These are phyloP conservation scores for Scedosporium minutisporum DNA, from an alignment of 2,329 filamentous ascomycete species.

Conservation along the genomic window DNA sequence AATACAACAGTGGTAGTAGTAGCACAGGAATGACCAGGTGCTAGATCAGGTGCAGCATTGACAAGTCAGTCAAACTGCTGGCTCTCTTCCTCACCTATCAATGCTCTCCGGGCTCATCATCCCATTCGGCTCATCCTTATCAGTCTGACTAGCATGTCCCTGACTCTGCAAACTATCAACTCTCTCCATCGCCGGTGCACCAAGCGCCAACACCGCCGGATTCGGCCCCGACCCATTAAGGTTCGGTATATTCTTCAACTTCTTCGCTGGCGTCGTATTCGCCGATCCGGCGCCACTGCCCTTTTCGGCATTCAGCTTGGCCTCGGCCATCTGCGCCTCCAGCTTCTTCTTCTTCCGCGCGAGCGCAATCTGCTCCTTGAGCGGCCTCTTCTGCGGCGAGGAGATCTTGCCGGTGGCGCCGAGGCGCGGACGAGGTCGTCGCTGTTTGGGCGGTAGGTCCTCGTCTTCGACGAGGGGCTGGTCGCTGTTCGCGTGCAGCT, in stretches of 20 bases:
- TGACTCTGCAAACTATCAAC: conserved; percentile 48
- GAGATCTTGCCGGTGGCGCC: conserved; percentile 76
- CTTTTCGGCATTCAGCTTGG: conserved; percentile 29
- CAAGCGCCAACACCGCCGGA: conserved; percentile 28
- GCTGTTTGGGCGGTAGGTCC: conserved; percentile 86
- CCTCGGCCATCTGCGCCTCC: conserved; percentile 48
- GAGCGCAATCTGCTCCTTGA: conserved; percentile 72
- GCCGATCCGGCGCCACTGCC: conserved; percentile 13
- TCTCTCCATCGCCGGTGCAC: conserved; percentile 44
- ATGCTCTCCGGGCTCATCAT: conserved; percentile 84
- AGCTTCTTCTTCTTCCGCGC: conserved; percentile 83
- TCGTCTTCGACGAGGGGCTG: conserved; percentile 86
- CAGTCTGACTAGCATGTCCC: conserved; percentile 52
- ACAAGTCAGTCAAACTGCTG: not conserved
- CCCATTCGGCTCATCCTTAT: conserved; percentile 58
- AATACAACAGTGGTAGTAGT: not conserved
- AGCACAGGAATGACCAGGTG: not conserved
- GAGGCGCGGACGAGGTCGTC: conserved; percentile 57
- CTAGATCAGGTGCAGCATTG: not conserved
- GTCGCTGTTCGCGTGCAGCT: conserved; percentile 72
- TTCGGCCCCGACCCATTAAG: conserved; percentile 27
- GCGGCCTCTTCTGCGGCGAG: conserved; percentile 70
- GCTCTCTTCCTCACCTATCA: conserved; percentile 19
- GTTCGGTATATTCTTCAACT: conserved; percentile 28
- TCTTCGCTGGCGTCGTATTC: conserved; percentile 40